Conservation (phyloP, 2,329 filamentous ascomycete genomes). For the Acephala macrosclerotiorum region DNA sequence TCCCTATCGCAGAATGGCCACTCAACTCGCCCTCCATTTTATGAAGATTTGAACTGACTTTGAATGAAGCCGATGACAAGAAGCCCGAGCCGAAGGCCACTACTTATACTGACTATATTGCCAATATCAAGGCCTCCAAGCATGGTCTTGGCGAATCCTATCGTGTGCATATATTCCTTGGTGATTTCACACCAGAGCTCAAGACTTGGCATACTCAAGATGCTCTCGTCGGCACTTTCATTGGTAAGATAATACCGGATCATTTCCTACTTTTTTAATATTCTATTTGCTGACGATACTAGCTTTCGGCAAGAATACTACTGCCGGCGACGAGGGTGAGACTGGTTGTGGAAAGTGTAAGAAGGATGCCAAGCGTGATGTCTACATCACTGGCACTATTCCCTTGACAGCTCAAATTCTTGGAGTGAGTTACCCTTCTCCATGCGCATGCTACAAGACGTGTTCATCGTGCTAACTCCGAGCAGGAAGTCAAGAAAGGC, state of each 20-base stretch:
- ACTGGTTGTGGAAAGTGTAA: conserved; percentile 46
- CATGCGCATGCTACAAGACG: not conserved
- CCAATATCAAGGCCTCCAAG: conserved; percentile 46
- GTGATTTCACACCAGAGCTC: conserved; percentile 41
- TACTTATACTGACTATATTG: conserved; percentile 45
- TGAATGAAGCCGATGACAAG: not conserved
- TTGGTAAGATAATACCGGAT: not conserved
- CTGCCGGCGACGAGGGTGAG: conserved; percentile 27
- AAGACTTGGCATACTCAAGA: conserved; percentile 46
- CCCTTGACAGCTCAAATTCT: conserved; percentile 44
- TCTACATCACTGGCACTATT: conserved; percentile 49
- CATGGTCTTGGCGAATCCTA: conserved; percentile 46
- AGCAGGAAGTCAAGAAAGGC: conserved; percentile 39
- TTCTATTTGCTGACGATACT: conserved; percentile 33
- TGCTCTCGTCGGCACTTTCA: conserved; percentile 49
- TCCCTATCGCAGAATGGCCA: not conserved
- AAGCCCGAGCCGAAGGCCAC: conserved; percentile 12
- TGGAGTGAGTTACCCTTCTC: not conserved
- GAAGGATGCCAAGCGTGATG: conserved; percentile 38
- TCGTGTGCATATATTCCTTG: conserved; percentile 48
- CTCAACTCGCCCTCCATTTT: not conserved
- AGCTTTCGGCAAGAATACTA: conserved; percentile 46
- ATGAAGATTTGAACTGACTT: not conserved
- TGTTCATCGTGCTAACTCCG: conserved; percentile 27
- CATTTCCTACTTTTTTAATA: too few species aligned